Evolutionary conservation across 2,329 filamentous ascomycete genomes (phyloP).

Genomic region (Xylaria sp.): DNA sequence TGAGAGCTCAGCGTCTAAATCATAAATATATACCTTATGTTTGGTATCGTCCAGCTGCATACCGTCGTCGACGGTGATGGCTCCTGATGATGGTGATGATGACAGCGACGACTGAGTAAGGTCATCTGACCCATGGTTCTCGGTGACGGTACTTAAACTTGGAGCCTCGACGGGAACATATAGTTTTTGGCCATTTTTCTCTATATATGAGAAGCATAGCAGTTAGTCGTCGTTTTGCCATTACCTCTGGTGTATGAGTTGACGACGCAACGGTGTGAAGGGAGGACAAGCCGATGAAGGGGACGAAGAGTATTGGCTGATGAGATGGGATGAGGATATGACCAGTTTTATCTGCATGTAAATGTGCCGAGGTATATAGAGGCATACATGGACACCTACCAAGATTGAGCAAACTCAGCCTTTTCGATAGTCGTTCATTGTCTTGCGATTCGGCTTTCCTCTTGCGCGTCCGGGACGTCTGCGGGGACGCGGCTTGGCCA

Average conservation of each 20-base stretch:
- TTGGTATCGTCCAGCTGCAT: conserved; percentile 92
- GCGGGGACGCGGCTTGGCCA: conserved; percentile 20
- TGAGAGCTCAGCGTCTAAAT: conserved; percentile 87
- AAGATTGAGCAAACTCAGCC: conserved; percentile 82
- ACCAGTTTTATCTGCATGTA: neutral
- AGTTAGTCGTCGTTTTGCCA: conserved; percentile 40
- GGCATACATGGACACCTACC: conserved; percentile 63
- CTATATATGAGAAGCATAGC: conserved; percentile 54
- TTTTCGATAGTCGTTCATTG: conserved; percentile 83
- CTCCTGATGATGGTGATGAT: conserved; percentile 30
- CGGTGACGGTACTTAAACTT: conserved; percentile 41
- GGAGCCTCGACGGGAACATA: conserved; percentile 72
- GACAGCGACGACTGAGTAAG: conserved; percentile 35
- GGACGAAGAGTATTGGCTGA: conserved; percentile 8
- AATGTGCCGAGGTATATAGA: conserved; percentile 13
- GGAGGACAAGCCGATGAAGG: conserved; percentile 32
- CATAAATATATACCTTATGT: conserved; percentile 89
- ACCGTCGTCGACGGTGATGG: conserved; percentile 55
- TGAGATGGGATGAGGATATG: conserved; percentile 5
- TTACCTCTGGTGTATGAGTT: conserved; percentile 20
- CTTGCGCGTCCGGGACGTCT: conserved; percentile 58
- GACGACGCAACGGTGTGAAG: neutral
- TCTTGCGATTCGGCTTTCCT: conserved; percentile 69
- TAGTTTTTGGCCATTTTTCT: conserved; percentile 71
- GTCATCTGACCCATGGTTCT: conserved; percentile 26